These are phyloP conservation scores for Aureococcus anophagefferens DNA, from an alignment of 108 stramenopile species.

Conservation along the genomic window DNA sequence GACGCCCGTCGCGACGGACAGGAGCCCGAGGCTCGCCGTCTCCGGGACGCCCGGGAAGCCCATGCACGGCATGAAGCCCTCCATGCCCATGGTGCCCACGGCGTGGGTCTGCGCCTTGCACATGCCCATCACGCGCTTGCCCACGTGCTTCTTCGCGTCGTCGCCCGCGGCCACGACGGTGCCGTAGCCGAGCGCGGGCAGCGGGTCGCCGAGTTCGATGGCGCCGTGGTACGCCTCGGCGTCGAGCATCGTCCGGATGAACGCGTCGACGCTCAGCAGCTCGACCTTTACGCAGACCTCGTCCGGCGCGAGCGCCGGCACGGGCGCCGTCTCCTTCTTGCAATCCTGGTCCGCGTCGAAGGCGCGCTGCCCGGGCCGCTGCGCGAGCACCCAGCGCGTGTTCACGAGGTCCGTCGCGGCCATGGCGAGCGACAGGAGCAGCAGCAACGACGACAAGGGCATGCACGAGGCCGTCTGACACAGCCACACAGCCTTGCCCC, in stretches of 20 bases:
- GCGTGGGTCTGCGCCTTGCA: conserved; percentile 16
- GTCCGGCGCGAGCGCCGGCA: background rate
- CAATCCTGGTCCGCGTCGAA: no score
- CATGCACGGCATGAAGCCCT: background rate
- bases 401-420: no score
- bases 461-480: no score
- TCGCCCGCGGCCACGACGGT: conserved; percentile 23
- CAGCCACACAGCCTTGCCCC: no score
- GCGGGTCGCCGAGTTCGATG: conserved; percentile 14
- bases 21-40: conserved; percentile 15
- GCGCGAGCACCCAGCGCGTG: no score
- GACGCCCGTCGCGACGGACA: conserved; percentile 29
- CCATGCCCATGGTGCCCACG: background rate
- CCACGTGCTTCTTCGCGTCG: conserved; percentile 14
- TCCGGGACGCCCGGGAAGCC: conserved; percentile 18
- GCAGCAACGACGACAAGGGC: no score
- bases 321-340: no score
- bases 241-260: conserved; percentile 41
- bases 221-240: conserved; percentile 33
- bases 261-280: conserved; percentile 31
- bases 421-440: no score
- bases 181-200: conserved; percentile 38
- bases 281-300: conserved; percentile 17
- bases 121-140: conserved; percentile 23
- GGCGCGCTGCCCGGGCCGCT: no score